Percentiles rank a stretch among this genome's conserved stretches.
These are phyloP conservation scores for Capsella rubella DNA, from an alignment of 441 rosid genomes.

Conservation along the genomic window DNA sequence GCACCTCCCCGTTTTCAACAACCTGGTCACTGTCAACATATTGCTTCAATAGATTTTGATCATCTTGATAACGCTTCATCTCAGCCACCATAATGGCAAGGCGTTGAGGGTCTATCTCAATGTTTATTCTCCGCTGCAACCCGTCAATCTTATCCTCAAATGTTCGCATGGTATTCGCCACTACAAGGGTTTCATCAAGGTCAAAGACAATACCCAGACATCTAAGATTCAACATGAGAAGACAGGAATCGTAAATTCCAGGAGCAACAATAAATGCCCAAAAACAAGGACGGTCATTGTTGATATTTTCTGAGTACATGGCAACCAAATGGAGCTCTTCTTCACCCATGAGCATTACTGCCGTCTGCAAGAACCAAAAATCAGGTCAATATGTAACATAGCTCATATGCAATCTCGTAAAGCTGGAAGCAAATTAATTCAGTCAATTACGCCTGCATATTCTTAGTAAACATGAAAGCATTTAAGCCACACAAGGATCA, in stretches of 20 bases:
- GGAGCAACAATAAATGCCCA: constrained; percentile 83
- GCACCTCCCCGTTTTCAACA: constrained; percentile 85
- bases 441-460: constrained; percentile 13
- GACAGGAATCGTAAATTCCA: constrained; percentile 82
- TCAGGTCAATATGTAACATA: constrained; percentile 16
- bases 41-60: constrained; percentile 83
- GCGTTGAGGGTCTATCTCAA: constrained; percentile 83
- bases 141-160: constrained; percentile 92
- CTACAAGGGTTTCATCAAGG: constrained; percentile 94
- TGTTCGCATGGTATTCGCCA: constrained; percentile 94
- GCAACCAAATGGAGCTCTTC: constrained; percentile 98
- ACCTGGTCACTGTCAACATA: constrained; percentile 90
- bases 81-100: constrained; percentile 75
- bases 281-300: constrained; percentile 71
- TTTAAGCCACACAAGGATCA: constrained; percentile 16
- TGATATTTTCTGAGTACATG: constrained; percentile 67
- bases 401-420: constrained; percentile 12
- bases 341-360: constrained; percentile 74
- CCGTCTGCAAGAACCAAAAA: constrained; percentile 66
- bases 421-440: constrained; percentile 24
- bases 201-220: constrained; percentile 98
- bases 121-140: constrained; percentile 73
- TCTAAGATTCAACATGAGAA: constrained; percentile 87
- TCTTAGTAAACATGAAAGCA: constrained; percentile 10
- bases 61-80: constrained; percentile 92